Percentiles rank a stretch among this genome's conserved stretches.
Conservation (phyloP, 2,329 filamentous ascomycete genomes). For the Aureobasidium sp. region DNA sequence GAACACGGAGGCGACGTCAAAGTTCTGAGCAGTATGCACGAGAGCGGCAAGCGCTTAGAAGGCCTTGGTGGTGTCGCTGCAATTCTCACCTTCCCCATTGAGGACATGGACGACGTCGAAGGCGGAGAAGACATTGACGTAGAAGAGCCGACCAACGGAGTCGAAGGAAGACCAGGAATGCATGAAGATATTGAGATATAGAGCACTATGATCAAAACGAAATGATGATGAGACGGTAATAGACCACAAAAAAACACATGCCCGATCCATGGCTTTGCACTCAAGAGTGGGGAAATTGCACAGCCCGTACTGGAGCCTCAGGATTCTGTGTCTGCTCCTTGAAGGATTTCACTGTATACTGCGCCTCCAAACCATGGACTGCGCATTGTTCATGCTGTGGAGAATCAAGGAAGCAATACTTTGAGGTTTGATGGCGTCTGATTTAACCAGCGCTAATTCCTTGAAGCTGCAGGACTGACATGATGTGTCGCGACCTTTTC, state of each 20-base stretch:
- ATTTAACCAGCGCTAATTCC: background rate
- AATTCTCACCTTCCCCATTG: slow-evolving; percentile 80
- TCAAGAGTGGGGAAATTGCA: slow-evolving; percentile 7
- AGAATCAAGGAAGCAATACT: background rate
- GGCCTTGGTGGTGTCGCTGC: slow-evolving; percentile 82
- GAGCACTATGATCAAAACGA: slow-evolving; percentile 10
- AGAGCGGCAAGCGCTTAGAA: slow-evolving; percentile 80
- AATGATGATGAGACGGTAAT: slow-evolving; percentile 10
- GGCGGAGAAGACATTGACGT: slow-evolving; percentile 21
- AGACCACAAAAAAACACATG: background rate
- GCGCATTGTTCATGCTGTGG: background rate
- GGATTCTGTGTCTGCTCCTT: background rate
- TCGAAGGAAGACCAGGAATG: slow-evolving; percentile 20
- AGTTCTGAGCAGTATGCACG: slow-evolving; percentile 87
- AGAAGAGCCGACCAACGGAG: slow-evolving; percentile 19
- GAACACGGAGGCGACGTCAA: slow-evolving; percentile 76
- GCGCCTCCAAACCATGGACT: slow-evolving; percentile 1
- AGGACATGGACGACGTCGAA: slow-evolving; percentile 48
- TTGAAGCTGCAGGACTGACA: background rate
- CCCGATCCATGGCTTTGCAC: background rate
- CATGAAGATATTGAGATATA: slow-evolving; percentile 22
- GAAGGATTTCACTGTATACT: background rate
- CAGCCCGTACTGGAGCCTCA: background rate
- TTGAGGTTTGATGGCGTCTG: background rate
- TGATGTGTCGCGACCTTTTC: background rate